phyloP scores from a whole-genome alignment of 1,284 basidiomycete species.

The Pterulicium gracile region DNA sequence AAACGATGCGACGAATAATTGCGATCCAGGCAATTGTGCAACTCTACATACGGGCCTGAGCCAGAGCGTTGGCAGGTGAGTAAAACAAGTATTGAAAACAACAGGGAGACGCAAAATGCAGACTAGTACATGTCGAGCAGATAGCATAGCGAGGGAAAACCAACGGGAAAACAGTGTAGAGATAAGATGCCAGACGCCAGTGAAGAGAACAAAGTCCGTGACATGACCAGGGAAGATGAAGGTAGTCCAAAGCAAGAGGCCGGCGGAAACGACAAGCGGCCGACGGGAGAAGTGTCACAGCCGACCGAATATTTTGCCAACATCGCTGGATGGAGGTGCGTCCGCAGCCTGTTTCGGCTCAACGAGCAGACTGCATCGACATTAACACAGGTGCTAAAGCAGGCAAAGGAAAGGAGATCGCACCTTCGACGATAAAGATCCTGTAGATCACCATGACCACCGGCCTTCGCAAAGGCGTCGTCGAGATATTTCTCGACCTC shows the following conservation, averaged over 20 bases:
- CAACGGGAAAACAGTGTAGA: too few species aligned
- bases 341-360: slow-evolving; percentile 74
- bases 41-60: too few species aligned
- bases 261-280: not conserved
- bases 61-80: too few species aligned
- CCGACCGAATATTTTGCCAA: slow-evolving; percentile 10
- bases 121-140: too few species aligned
- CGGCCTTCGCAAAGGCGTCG: slow-evolving; percentile 60
- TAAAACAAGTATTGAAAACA: too few species aligned
- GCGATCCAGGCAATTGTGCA: too few species aligned
- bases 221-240: not conserved
- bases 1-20: too few species aligned
- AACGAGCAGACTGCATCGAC: slow-evolving; percentile 48
- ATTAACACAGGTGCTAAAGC: slow-evolving; percentile 7
- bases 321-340: slow-evolving; percentile 47
- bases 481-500: slow-evolving; percentile 77
- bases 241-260: not conserved
- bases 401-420: slow-evolving; percentile 11
- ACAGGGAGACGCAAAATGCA: too few species aligned
- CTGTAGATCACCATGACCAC: slow-evolving; percentile 64
- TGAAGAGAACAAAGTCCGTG: not conserved
- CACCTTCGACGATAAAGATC: slow-evolving; percentile 76
- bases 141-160: too few species aligned
- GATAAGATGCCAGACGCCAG: not conserved
- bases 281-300: not conserved